phyloP scores from a whole-genome alignment of 2,329 filamentous ascomycete species.

The Coleophoma crateriformis region DNA sequence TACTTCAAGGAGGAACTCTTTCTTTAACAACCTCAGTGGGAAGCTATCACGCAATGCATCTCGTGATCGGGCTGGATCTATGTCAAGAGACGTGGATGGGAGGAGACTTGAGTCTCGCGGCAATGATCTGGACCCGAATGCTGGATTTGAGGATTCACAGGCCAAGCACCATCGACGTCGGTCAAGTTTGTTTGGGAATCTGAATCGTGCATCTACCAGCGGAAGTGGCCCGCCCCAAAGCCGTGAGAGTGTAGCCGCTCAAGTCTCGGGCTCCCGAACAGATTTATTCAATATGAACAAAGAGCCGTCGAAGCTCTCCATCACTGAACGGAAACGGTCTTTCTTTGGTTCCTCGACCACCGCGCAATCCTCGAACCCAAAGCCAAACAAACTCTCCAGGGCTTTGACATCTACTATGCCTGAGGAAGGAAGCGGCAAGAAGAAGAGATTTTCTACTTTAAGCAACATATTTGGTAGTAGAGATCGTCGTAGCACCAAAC shows the following conservation, averaged over 20 bases:
- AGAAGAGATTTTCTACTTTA: slow-evolving; percentile 40
- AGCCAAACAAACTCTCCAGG: slow-evolving; percentile 21
- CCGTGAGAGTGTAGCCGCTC: slow-evolving; percentile 25
- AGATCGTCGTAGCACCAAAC: background rate
- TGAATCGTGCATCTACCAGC: slow-evolving; percentile 16
- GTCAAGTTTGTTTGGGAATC: slow-evolving; percentile 32
- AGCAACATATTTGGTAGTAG: slow-evolving; percentile 19
- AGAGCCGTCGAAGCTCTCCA: slow-evolving; percentile 9
- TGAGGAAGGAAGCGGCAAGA: slow-evolving; percentile 23
- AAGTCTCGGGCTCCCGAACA: slow-evolving; percentile 21
- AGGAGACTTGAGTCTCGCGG: slow-evolving; percentile 10
- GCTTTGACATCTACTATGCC: slow-evolving; percentile 11
- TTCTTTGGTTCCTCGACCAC: slow-evolving; percentile 26
- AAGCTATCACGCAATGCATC: slow-evolving; percentile 28
- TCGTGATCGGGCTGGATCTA: slow-evolving; percentile 17
- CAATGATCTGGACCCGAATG: slow-evolving; percentile 36
- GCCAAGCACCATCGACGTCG: slow-evolving; percentile 33
- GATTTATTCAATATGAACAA: slow-evolving; percentile 14
- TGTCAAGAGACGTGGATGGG: slow-evolving; percentile 9
- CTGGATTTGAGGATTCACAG: slow-evolving; percentile 32
- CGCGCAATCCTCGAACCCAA: slow-evolving; percentile 14
- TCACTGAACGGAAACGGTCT: slow-evolving; percentile 32
- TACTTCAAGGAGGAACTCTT: slow-evolving; percentile 27
- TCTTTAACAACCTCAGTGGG: slow-evolving; percentile 48
- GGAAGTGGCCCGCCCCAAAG: slow-evolving; percentile 20